Evolutionary conservation across 1,284 basidiomycete species (phyloP).

Genomic region (Entoloma clypeatum): DNA sequence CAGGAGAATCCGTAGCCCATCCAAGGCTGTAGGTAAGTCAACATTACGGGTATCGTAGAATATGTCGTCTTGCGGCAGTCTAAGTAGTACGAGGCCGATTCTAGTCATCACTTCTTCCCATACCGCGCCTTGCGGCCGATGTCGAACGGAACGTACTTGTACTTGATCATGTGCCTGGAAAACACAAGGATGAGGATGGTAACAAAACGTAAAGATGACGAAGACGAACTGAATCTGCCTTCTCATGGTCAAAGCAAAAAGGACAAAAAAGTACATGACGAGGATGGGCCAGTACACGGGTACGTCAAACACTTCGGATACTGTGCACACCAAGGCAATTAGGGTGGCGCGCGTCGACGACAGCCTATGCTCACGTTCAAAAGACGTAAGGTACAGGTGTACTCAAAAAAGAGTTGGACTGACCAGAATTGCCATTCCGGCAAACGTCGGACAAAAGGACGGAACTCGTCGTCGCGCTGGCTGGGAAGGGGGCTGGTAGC

Average conservation of each 20-base stretch:
- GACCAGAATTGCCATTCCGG: slow-evolving; percentile 98
- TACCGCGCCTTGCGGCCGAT: slow-evolving; percentile 85
- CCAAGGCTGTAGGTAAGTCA: too few species aligned
- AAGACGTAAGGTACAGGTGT: not conserved
- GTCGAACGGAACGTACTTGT: slow-evolving; percentile 93
- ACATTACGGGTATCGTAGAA: too few species aligned
- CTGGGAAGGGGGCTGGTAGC: slow-evolving; percentile 51
- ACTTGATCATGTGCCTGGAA: slow-evolving; percentile 95
- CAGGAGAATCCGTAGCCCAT: too few species aligned
- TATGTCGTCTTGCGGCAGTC: too few species aligned
- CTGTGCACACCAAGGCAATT: slow-evolving; percentile 76
- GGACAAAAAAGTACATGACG: slow-evolving; percentile 86
- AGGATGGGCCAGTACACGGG: slow-evolving; percentile 99
- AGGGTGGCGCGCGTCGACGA: slow-evolving; percentile 87
- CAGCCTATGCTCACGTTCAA: slow-evolving; percentile 41
- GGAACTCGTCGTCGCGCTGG: slow-evolving; percentile 84
- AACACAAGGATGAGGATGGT: not conserved
- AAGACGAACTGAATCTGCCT: slow-evolving; percentile 84
- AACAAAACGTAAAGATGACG: slow-evolving; percentile 3
- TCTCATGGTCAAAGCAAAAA: slow-evolving; percentile 89
- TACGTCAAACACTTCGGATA: slow-evolving; percentile 84
- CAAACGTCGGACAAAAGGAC: slow-evolving; percentile 93
- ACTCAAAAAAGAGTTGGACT: slow-evolving; percentile 23
- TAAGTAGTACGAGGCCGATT: too few species aligned
- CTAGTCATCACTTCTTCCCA: slow-evolving; percentile 26